Evolutionary conservation across 306 rosid species (phyloP).

Genomic region (Purshia tridentata): DNA sequence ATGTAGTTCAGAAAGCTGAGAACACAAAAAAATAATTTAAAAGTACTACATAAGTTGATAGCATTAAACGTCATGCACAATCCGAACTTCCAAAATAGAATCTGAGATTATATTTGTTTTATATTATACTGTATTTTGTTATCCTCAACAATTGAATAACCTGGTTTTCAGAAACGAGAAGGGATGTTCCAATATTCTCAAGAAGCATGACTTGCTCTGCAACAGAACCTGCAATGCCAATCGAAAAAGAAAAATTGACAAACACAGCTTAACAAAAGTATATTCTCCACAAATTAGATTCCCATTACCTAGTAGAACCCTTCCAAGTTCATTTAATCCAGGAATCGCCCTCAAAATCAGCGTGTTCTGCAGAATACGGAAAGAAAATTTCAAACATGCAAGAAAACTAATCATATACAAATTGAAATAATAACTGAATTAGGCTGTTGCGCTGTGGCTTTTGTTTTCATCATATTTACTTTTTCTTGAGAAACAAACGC

Average conservation of each 20-base stretch:
- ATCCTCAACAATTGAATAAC: conserved; percentile 30
- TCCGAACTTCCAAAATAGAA: background rate
- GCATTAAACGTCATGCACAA: background rate
- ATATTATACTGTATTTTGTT: background rate
- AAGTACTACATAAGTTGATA: background rate
- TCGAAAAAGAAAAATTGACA: background rate
- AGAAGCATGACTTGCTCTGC: conserved; percentile 96
- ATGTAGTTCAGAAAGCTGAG: conserved; percentile 86
- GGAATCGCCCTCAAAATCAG: conserved; percentile 89
- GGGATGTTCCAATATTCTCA: conserved; percentile 95
- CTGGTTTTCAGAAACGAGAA: conserved; percentile 92
- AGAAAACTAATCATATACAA: background rate
- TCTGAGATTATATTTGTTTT: background rate
- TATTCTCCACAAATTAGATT: background rate
- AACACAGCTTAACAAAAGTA: background rate
- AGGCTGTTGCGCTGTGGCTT: background rate
- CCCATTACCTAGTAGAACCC: conserved; percentile 64
- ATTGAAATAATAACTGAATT: background rate
- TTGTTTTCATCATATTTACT: background rate
- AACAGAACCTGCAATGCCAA: conserved; percentile 60
- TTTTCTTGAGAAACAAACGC: background rate
- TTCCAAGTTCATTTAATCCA: conserved; percentile 79
- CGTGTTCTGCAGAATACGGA: conserved; percentile 62
- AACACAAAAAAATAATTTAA: conserved; percentile 13
- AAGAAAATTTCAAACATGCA: background rate